Evolutionary conservation across 129 eudicot genomes (phyloP).

Genomic region (Flaveria sonorensis): DNA sequence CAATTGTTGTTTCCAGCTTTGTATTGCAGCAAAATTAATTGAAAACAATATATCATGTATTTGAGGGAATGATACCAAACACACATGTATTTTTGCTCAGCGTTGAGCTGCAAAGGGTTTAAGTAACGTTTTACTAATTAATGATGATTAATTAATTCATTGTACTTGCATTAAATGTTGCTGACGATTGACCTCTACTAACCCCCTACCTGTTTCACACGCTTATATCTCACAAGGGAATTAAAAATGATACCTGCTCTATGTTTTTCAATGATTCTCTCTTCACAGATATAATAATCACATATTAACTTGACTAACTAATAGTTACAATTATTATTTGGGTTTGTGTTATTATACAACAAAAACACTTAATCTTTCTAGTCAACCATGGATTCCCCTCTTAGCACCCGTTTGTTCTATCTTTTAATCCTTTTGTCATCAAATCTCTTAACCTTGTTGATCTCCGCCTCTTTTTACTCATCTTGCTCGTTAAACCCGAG

Average conservation of each 20-base stretch:
- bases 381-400: constrained; percentile 47
- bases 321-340: neutral
- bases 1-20: too few relatives aligned
- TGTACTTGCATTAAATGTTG: too few relatives aligned
- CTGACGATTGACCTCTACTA: constrained; percentile 3
- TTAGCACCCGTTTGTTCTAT: constrained; percentile 31
- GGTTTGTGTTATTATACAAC: constrained; percentile 8
- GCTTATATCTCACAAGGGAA: neutral
- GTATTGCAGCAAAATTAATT: too few relatives aligned
- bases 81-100: too few relatives aligned
- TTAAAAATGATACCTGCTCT: constrained; percentile 20
- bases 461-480: constrained; percentile 50
- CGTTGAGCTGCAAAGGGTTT: too few relatives aligned
- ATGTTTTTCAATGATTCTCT: constrained; percentile 9
- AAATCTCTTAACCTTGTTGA: constrained; percentile 54
- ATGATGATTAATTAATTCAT: too few relatives aligned
- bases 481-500: constrained; percentile 38
- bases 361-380: constrained; percentile 18
- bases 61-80: too few relatives aligned
- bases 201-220: constrained; percentile 34
- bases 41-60: too few relatives aligned
- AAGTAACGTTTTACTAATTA: too few relatives aligned
- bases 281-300: neutral
- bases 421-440: constrained; percentile 55
- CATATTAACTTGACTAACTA: constrained; percentile 5